A percentile compares a stretch with the other conserved stretches of the same genome.
Conservation (phyloP, 305 asterid genomes). For the Solanum hybrid region DNA sequence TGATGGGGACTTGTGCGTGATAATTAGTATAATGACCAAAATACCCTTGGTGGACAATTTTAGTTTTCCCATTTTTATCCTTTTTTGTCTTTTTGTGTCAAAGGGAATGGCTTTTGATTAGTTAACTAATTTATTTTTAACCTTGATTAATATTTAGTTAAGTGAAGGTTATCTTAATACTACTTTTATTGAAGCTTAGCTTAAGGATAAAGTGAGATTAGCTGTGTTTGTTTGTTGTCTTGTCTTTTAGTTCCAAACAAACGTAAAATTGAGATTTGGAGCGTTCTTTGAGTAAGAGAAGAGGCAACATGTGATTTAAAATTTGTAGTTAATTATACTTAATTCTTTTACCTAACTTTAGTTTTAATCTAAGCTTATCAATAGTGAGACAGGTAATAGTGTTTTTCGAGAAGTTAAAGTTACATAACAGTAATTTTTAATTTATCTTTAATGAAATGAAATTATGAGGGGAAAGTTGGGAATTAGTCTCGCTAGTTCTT, state of each 20-base stretch:
- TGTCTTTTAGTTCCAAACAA: not conserved
- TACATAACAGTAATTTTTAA: not conserved
- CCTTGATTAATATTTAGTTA: not conserved
- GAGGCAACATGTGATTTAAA: not conserved
- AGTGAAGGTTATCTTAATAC: not conserved
- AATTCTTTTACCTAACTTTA: not conserved
- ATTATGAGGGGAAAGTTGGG: not conserved
- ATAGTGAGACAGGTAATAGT: not conserved
- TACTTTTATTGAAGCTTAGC: conserved; percentile 19
- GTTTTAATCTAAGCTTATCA: not conserved
- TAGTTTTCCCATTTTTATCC: not conserved
- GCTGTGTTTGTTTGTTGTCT: not conserved
- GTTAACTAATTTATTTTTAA: not conserved
- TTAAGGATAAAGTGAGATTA: conserved; percentile 25
- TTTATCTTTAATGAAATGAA: not conserved
- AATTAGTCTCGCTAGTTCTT: no score
- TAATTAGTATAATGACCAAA: not conserved
- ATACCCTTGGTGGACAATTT: not conserved
- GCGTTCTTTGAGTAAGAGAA: conserved; percentile 12
- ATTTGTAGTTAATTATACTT: not conserved
- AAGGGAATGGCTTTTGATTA: not conserved
- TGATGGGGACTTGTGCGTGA: not conserved
- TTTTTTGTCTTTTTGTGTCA: not conserved
- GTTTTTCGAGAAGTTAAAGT: not conserved
- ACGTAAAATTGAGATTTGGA: not conserved